Evolutionary conservation across 495 filamentous ascomycete genomes (phyloP).

Genomic region (Melanomma pulvis-pyrius): DNA sequence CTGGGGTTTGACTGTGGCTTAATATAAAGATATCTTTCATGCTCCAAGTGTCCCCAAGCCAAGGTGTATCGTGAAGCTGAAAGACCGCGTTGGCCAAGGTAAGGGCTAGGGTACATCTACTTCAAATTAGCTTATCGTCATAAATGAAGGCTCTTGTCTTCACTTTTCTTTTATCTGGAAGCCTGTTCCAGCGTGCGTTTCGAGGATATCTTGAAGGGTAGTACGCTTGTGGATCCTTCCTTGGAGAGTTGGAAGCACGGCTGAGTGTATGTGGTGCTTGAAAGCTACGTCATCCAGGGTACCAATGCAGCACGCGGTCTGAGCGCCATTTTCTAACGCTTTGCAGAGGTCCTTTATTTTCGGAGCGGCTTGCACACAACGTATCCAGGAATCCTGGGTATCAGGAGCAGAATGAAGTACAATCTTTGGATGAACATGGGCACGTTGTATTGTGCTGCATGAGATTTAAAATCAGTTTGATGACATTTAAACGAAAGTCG

Average conservation of each 20-base stretch:
- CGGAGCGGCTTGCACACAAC: neutral
- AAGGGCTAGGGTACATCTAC: neutral
- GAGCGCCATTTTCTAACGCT: neutral
- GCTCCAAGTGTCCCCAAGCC: constrained; percentile 68
- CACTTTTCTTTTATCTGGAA: constrained; percentile 10
- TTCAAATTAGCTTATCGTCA: neutral
- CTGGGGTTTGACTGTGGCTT: constrained; percentile 27
- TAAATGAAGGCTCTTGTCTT: neutral
- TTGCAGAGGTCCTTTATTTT: constrained; percentile 7
- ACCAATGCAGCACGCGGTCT: constrained; percentile 49
- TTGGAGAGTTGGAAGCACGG: neutral
- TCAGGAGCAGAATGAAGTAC: neutral
- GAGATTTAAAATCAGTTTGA: neutral
- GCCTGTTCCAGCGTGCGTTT: neutral
- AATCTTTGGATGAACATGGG: neutral
- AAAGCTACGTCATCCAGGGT: constrained; percentile 54
- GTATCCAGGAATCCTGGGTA: neutral
- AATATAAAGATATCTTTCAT: constrained; percentile 18
- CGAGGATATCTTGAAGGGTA: neutral
- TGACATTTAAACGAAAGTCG: neutral
- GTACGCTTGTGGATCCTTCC: neutral
- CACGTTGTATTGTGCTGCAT: neutral
- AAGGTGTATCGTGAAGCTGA: constrained; percentile 3
- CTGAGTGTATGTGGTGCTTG: constrained; percentile 1
- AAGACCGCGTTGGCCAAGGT: neutral